phyloP scores from a whole-genome alignment of 805 yeast species.

The Teunomyces kruisii region DNA sequence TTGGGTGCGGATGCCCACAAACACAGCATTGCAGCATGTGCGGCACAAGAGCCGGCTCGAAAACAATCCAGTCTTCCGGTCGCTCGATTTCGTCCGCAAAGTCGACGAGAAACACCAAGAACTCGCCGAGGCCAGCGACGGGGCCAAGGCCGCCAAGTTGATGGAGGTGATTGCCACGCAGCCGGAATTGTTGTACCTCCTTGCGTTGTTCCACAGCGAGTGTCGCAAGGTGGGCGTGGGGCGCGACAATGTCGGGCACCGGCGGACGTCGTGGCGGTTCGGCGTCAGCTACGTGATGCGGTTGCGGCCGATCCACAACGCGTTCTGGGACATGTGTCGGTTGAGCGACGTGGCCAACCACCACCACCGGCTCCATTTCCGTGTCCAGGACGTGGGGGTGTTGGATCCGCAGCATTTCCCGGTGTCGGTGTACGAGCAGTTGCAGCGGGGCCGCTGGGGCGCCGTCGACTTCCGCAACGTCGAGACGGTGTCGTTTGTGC shows the following conservation, averaged over 20 bases:
- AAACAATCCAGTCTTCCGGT: slow-evolving; percentile 13
- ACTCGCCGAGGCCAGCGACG: slow-evolving; percentile 19
- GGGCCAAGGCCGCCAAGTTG: slow-evolving; percentile 22
- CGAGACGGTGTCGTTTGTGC: slow-evolving; percentile 14
- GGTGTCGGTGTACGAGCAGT: slow-evolving; percentile 20
- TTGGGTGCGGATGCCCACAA: not conserved
- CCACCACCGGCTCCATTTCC: slow-evolving; percentile 24
- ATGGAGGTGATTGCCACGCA: slow-evolving; percentile 20
- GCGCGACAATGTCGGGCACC: slow-evolving; percentile 11
- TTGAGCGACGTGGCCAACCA: slow-evolving; percentile 29
- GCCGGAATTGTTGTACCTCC: slow-evolving; percentile 30
- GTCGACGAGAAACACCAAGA: slow-evolving; percentile 26
- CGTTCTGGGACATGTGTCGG: slow-evolving; percentile 40
- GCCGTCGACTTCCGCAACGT: slow-evolving; percentile 23
- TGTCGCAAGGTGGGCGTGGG: slow-evolving; percentile 29
- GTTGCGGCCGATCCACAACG: slow-evolving; percentile 29
- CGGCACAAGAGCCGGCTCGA: slow-evolving; percentile 2
- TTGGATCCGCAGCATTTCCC: slow-evolving; percentile 40
- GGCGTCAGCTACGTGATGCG: slow-evolving; percentile 17
- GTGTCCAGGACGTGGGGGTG: slow-evolving; percentile 30
- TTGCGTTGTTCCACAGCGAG: slow-evolving; percentile 33
- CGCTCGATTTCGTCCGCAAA: slow-evolving; percentile 26
- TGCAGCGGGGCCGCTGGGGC: slow-evolving; percentile 28
- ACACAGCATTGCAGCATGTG: not conserved
- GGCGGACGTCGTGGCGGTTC: slow-evolving; percentile 18